phyloP scores from a whole-genome alignment of 2,329 filamentous ascomycete species.

The Xylariales sp. region DNA sequence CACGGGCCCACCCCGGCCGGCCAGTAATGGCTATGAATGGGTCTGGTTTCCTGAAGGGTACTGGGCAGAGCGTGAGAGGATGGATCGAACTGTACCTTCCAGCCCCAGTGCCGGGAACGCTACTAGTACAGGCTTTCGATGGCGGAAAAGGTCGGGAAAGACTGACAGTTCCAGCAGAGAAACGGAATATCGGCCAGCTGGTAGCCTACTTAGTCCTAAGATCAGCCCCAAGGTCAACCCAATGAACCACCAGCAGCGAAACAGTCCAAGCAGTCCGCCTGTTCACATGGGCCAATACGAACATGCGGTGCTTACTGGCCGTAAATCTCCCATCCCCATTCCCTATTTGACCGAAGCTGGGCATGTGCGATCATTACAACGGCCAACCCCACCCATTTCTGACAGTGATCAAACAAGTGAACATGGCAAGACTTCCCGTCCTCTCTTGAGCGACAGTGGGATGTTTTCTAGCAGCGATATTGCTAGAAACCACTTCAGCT shows the following conservation, averaged over 20 bases:
- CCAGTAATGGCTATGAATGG: slow-evolving; percentile 53
- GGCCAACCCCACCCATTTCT: slow-evolving; percentile 21
- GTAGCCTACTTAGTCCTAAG: slow-evolving; percentile 1
- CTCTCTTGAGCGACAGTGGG: neutral
- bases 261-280: no score
- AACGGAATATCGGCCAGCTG: slow-evolving; percentile 2
- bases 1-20: slow-evolving; percentile 53
- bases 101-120: no score
- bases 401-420: slow-evolving; percentile 1
- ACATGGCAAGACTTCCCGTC: neutral
- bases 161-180: slow-evolving; percentile 17
- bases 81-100: slow-evolving; percentile 19
- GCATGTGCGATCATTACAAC: slow-evolving; percentile 43
- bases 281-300: no score
- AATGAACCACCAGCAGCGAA: neutral
- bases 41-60: slow-evolving; percentile 60
- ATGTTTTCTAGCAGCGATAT: neutral
- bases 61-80: slow-evolving; percentile 55
- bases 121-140: slow-evolving; percentile 34
- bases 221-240: slow-evolving; percentile 12
- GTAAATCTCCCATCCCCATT: slow-evolving; percentile 6
- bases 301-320: neutral
- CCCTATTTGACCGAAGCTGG: slow-evolving; percentile 43
- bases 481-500: no score
- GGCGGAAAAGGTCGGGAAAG: slow-evolving; percentile 30